A percentile compares a stretch with the other conserved stretches of the same genome.
phyloP scores from a whole-genome alignment of 495 filamentous ascomycete species.

The Penicillium lividum region DNA sequence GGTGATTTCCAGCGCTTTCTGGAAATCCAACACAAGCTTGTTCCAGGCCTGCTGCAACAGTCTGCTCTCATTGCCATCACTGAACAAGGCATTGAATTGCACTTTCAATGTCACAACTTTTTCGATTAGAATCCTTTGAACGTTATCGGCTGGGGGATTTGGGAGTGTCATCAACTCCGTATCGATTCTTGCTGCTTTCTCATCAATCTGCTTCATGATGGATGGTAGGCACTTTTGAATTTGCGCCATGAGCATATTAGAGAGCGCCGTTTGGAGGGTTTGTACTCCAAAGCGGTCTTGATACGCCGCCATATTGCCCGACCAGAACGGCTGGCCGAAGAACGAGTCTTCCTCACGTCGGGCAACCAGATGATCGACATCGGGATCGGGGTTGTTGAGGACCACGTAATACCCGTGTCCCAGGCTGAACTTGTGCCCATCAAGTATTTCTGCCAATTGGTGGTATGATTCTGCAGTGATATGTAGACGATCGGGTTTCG shows the following conservation, averaged over 20 bases:
- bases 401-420: conserved; percentile 69
- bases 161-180: conserved; percentile 52
- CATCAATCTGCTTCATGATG: conserved; percentile 58
- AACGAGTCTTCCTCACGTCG: conserved; percentile 59
- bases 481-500: conserved; percentile 72
- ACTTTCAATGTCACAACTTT: conserved; percentile 36
- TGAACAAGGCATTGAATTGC: conserved; percentile 34
- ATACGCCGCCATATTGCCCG: conserved; percentile 43
- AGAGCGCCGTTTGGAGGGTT: conserved; percentile 55
- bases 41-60: conserved; percentile 42
- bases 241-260: conserved; percentile 52
- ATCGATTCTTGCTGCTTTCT: conserved; percentile 48
- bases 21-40: conserved; percentile 37
- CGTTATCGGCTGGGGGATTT: conserved; percentile 50
- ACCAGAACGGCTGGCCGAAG: conserved; percentile 55
- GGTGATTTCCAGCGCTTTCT: conserved; percentile 33
- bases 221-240: conserved; percentile 61
- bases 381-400: conserved; percentile 55
- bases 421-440: conserved; percentile 51
- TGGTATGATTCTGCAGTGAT: conserved; percentile 37
- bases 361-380: conserved; percentile 53
- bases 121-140: conserved; percentile 36
- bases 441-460: conserved; percentile 61
- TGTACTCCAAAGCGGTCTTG: conserved; percentile 58
- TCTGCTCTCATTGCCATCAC: conserved; percentile 34